Base-by-base conservation (phyloP, 2,329 filamentous ascomycete species). In the Coniochaeta sp. region DNA sequence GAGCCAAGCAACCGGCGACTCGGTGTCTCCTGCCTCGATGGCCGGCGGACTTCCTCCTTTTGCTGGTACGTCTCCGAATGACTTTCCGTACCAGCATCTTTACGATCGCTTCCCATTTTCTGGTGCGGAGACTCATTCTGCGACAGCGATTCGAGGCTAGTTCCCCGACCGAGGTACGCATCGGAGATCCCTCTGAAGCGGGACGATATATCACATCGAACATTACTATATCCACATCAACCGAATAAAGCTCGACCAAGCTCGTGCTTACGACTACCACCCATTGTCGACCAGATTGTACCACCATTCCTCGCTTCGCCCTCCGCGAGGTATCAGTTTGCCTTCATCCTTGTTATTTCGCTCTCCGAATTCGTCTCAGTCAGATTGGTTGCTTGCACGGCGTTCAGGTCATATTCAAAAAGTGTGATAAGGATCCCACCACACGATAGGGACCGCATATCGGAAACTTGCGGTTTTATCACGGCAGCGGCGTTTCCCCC, bases 21-120 rank as follows among this genome's bases (percentile, higher is more conserved):
- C 71, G 47, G 62, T 70, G 46, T 75, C 77, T 27, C 70, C 76
- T 35, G 71, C 74, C 13, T 69, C 77, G 20, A 67, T 71, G 61
- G 63, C 68, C 18, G 68, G 68, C 42, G 62, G 67, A 52, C 75
- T 79, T 56, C 64, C 71, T 50, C 66, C 73, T 47, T 69, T 73
- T 58, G 68, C 77, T 60, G 73, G 71, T 68, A 74, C 75, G 56
- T 67, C 71, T 50, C 62, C 73, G 51, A 66, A 64, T 58, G 73
- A 72, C 49, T 64, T 67, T 50, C 60, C 68, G 30, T 74, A 70
- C 52, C 69, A 74, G 56, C 69, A 69, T 53, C 58, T 71, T 57
- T 66, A 69, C 61, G 72, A 77, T 53, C 72, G 71, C 51, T 79
- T 79, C 56, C 75, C 74, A 14, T 75, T 74, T 48, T 72, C 67